Conservation (phyloP, 1,139 yeast genomes). For the Debaryomycetaceae sp. region DNA sequence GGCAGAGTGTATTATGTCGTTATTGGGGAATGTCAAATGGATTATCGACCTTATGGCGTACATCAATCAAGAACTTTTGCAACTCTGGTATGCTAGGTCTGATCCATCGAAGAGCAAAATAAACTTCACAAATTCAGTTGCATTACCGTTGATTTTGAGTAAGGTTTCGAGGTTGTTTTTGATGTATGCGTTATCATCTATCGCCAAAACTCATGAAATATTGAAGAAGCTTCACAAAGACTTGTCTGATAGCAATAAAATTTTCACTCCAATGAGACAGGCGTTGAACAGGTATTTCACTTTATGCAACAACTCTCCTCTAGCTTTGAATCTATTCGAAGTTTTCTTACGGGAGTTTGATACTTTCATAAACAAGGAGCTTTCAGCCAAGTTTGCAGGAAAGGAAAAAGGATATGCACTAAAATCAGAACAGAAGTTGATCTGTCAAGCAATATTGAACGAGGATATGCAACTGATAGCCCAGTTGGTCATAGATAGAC, state of each 20-base stretch:
- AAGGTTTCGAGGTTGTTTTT: constrained; percentile 70
- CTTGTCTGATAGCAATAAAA: constrained; percentile 36
- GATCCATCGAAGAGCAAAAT: constrained; percentile 21
- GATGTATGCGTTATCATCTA: constrained; percentile 65
- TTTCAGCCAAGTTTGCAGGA: constrained; percentile 15
- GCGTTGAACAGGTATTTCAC: constrained; percentile 52
- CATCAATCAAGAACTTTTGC: constrained; percentile 64
- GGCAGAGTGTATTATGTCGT: constrained; percentile 56
- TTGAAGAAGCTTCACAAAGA: constrained; percentile 44
- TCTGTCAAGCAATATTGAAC: constrained; percentile 61
- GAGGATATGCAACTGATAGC: constrained; percentile 36
- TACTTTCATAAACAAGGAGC: constrained; percentile 29
- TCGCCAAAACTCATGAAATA: constrained; percentile 64
- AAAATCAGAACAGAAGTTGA: constrained; percentile 59
- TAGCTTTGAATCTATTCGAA: constrained; percentile 60
- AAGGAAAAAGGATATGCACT: constrained; percentile 35
- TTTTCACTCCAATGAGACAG: constrained; percentile 52
- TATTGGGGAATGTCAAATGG: constrained; percentile 78
- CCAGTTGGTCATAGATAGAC: constrained; percentile 29
- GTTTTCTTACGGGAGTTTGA: constrained; percentile 54
- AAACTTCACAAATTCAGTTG: constrained; percentile 33
- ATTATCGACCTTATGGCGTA: constrained; percentile 65
- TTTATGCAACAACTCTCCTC: constrained; percentile 52
- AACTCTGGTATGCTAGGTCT: constrained; percentile 23
- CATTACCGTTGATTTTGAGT: constrained; percentile 54